Evolutionary conservation across 2,329 filamentous ascomycete genomes (phyloP).

Genomic region (Cryphonectria parasitica): DNA sequence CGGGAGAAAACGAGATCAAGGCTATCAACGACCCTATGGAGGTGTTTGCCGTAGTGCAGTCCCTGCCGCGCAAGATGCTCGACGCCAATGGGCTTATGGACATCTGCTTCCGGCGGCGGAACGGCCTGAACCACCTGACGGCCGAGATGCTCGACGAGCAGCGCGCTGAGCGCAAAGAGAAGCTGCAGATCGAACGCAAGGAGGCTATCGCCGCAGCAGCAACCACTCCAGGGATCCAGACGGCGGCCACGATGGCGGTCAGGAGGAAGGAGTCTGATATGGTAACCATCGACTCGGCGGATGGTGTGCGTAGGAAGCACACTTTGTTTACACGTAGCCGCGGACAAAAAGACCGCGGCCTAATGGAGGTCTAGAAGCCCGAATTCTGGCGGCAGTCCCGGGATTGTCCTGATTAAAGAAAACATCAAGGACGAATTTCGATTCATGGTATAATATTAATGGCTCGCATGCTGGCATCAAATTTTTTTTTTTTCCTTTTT

Average conservation of each 20-base stretch:
- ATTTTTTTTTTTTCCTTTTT: neutral
- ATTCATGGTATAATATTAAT: conserved; percentile 29
- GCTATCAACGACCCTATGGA: conserved; percentile 86
- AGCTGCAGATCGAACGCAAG: conserved; percentile 51
- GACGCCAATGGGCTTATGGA: conserved; percentile 85
- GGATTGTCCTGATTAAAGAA: conserved; percentile 19
- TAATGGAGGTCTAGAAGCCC: conserved; percentile 23
- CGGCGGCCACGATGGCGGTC: conserved; percentile 22
- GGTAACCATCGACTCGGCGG: conserved; percentile 37
- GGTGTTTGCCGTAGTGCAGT: conserved; percentile 92
- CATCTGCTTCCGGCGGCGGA: conserved; percentile 77
- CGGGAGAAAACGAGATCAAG: conserved; percentile 79
- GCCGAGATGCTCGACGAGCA: conserved; percentile 81
- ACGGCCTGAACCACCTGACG: conserved; percentile 80
- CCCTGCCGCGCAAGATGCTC: conserved; percentile 77
- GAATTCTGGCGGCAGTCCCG: conserved; percentile 20
- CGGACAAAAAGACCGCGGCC: conserved; percentile 22
- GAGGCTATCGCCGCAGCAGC: conserved; percentile 31
- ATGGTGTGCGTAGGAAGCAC: conserved; percentile 43
- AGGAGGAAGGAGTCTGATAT: conserved; percentile 38
- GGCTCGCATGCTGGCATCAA: conserved; percentile 3
- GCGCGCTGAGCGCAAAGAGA: conserved; percentile 67
- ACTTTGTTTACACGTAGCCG: conserved; percentile 47
- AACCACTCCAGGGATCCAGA: conserved; percentile 25
- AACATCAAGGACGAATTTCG: conserved; percentile 17